Conservation (phyloP, 2,329 filamentous ascomycete species). For the Neophaeococcomyces mojaviensis region DNA sequence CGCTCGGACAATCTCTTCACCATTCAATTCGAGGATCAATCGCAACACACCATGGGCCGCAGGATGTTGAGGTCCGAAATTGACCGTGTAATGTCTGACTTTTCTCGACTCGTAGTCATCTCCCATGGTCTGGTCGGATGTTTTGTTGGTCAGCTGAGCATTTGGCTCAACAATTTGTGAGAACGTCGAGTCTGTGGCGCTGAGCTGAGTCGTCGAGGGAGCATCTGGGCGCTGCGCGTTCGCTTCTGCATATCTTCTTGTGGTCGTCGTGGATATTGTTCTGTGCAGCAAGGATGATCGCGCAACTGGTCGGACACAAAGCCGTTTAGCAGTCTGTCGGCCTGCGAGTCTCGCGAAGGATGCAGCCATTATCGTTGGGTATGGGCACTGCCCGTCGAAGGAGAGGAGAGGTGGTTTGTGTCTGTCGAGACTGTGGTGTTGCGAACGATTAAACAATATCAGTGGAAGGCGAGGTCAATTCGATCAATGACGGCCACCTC, state of each 20-base stretch:
- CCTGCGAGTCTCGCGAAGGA: slow-evolving; percentile 53
- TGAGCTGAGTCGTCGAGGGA: slow-evolving; percentile 42
- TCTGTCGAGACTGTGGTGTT: neutral
- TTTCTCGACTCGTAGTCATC: slow-evolving; percentile 60
- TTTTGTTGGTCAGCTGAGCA: slow-evolving; percentile 30
- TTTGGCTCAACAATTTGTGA: slow-evolving; percentile 36
- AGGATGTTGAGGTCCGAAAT: slow-evolving; percentile 97
- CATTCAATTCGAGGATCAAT: slow-evolving; percentile 93
- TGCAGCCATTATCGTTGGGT: slow-evolving; percentile 48
- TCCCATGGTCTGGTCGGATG: slow-evolving; percentile 36
- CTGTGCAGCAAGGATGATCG: slow-evolving; percentile 33
- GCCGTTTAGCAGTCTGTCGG: slow-evolving; percentile 49
- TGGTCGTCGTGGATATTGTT: slow-evolving; percentile 48
- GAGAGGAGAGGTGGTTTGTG: slow-evolving; percentile 7
- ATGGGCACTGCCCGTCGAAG: slow-evolving; percentile 17
- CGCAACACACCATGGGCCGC: slow-evolving; percentile 97
- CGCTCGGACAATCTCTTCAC: slow-evolving; percentile 92
- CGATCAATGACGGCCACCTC: too few relatives aligned
- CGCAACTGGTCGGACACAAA: slow-evolving; percentile 47
- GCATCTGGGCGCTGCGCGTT: slow-evolving; percentile 22
- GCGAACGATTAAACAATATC: too few relatives aligned
- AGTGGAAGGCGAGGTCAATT: too few relatives aligned
- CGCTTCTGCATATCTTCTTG: slow-evolving; percentile 49
- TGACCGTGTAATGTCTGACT: slow-evolving; percentile 98
- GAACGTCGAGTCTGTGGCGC: slow-evolving; percentile 53